phyloP scores from a whole-genome alignment of 2,329 filamentous ascomycete genomes.

The Corynespora cassiicola region DNA sequence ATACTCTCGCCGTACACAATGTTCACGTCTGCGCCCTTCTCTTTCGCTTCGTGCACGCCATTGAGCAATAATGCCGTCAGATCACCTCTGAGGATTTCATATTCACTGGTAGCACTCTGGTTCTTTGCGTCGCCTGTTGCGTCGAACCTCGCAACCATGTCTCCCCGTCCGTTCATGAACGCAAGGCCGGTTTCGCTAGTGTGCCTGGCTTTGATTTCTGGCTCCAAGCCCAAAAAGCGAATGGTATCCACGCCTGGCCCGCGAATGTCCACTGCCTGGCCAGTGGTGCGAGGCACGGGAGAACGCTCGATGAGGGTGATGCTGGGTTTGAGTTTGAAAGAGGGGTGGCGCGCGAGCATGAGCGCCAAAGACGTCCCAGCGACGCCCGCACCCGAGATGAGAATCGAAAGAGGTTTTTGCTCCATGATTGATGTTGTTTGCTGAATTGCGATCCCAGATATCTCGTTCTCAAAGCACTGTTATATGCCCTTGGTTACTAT shows the following conservation, averaged over 20 bases:
- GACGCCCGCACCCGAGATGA: constrained; percentile 49
- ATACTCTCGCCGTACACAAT: constrained; percentile 30
- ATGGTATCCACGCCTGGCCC: constrained; percentile 51
- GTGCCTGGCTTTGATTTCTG: constrained; percentile 39
- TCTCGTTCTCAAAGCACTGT: too few relatives aligned
- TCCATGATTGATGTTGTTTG: constrained; percentile 8
- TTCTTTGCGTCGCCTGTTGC: constrained; percentile 28
- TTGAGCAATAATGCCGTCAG: constrained; percentile 43
- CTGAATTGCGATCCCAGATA: too few relatives aligned
- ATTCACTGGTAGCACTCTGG: constrained; percentile 32
- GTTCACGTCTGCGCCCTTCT: constrained; percentile 18
- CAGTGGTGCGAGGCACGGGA: constrained; percentile 45
- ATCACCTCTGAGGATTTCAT: constrained; percentile 41
- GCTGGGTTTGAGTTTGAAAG: constrained; percentile 30
- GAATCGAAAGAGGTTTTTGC: constrained; percentile 26
- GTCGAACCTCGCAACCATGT: constrained; percentile 22
- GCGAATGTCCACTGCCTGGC: constrained; percentile 55
- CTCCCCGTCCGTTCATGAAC: constrained; percentile 36
- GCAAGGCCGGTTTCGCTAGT: constrained; percentile 51
- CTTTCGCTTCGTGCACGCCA: constrained; percentile 18
- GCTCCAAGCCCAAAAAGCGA: constrained; percentile 47
- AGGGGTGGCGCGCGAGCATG: constrained; percentile 34
- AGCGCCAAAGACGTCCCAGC: constrained; percentile 47
- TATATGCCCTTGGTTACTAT: too few relatives aligned
- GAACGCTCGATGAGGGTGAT: constrained; percentile 56